These are phyloP conservation scores for Fraxinus angustifolia DNA, from an alignment of 305 asterid genomes.

Conservation along the genomic window DNA sequence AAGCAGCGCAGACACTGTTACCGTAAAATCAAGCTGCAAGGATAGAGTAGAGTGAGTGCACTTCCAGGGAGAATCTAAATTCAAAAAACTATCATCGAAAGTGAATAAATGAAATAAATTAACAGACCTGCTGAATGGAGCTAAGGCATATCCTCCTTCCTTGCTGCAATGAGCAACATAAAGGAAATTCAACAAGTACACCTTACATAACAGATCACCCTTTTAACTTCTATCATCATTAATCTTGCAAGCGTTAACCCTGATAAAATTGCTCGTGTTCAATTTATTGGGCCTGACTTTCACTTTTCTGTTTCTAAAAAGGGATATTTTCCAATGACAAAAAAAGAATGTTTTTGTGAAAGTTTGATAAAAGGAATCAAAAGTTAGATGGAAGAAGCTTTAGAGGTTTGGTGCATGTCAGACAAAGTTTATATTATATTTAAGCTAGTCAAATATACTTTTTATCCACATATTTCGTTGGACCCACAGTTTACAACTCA, in stretches of 20 bases:
- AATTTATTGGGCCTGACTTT: neutral
- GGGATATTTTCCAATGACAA: neutral
- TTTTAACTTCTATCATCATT: neutral
- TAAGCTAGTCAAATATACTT: neutral
- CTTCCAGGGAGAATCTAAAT: slow-evolving; percentile 12
- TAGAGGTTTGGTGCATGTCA: neutral
- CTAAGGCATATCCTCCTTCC: slow-evolving; percentile 56
- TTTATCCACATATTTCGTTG: neutral
- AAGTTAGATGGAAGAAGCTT: neutral
- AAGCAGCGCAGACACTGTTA: slow-evolving; percentile 80
- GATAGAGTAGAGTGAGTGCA: slow-evolving; percentile 25
- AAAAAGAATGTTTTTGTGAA: neutral
- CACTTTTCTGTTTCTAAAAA: neutral
- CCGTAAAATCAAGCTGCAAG: slow-evolving; percentile 89
- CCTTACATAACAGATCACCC: neutral
- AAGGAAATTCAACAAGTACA: slow-evolving; percentile 3
- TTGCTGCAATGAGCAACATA: slow-evolving; percentile 48
- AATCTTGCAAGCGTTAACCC: neutral
- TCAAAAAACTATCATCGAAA: slow-evolving; percentile 19
- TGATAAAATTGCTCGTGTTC: neutral
- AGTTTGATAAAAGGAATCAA: slow-evolving; percentile 19
- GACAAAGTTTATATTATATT: neutral
- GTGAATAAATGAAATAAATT: slow-evolving; percentile 23
- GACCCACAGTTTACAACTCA: neutral
- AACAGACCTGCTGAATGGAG: slow-evolving; percentile 73